These are phyloP conservation scores for Senecio squalidus DNA, from an alignment of 140 eudicot genomes.

Conservation along the genomic window DNA sequence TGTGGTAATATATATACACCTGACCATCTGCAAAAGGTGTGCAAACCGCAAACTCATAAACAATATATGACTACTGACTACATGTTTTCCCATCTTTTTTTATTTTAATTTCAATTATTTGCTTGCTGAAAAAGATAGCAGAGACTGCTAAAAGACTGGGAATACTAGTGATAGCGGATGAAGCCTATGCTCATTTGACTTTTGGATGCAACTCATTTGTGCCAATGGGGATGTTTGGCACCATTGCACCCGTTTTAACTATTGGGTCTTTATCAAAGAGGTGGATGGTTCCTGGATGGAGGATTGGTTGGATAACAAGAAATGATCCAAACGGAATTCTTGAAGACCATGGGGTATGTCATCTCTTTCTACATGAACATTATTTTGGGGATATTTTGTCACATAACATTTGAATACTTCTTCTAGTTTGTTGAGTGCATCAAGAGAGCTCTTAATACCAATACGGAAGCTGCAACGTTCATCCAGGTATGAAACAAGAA, in stretches of 20 bases:
- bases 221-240: slow-evolving; percentile 69
- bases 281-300: slow-evolving; percentile 91
- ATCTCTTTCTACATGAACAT: slow-evolving; percentile 11
- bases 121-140: slow-evolving; percentile 49
- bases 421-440: slow-evolving; percentile 54
- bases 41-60: slow-evolving; percentile 3
- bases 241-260: slow-evolving; percentile 56
- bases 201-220: slow-evolving; percentile 50
- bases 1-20: slow-evolving; percentile 68
- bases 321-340: slow-evolving; percentile 57
- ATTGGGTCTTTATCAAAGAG: slow-evolving; percentile 76
- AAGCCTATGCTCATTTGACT: slow-evolving; percentile 64
- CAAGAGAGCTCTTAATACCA: slow-evolving; percentile 29
- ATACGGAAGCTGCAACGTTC: slow-evolving; percentile 51
- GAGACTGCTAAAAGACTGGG: slow-evolving; percentile 71
- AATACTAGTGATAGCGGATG: slow-evolving; percentile 75
- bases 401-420: neutral
- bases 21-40: slow-evolving; percentile 60
- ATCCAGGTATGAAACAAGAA: slow-evolving; percentile 51
- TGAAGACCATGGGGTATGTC: slow-evolving; percentile 52
- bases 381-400: neutral
- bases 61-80: neutral
- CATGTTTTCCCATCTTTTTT: neutral
- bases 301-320: slow-evolving; percentile 69
- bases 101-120: neutral